Conservation (phyloP, 345 rosid genomes). For the Ceriops zippeliana region DNA sequence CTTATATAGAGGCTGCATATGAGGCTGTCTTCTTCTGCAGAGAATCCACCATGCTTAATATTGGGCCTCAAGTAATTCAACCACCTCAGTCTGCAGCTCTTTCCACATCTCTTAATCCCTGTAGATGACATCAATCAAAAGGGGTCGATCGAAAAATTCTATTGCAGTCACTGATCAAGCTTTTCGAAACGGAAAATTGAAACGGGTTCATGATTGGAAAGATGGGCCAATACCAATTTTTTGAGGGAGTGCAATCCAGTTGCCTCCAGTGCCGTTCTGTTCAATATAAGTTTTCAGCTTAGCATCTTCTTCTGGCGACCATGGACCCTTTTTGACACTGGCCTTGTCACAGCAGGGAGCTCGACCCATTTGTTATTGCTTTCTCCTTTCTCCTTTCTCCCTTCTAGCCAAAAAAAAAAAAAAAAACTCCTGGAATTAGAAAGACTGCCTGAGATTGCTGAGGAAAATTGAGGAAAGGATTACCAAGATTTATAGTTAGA, state of each 20-base stretch:
- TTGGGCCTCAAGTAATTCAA: conserved; percentile 3
- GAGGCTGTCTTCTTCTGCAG: conserved; percentile 17
- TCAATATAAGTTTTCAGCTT: not conserved
- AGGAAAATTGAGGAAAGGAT: not conserved
- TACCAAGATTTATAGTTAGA: not conserved
- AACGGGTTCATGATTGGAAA: not conserved
- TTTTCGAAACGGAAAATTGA: not conserved
- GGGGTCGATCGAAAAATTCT: not conserved
- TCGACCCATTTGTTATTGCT: not conserved
- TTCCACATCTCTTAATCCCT: not conserved
- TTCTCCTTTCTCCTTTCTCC: not conserved
- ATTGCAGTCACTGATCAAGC: not conserved
- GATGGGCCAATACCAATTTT: conserved; percentile 1
- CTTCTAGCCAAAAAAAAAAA: not conserved
- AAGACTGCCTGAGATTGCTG: not conserved
- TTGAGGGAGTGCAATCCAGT: conserved; percentile 2
- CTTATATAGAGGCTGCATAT: conserved; percentile 18
- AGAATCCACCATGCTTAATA: conserved; percentile 16
- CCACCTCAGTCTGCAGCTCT: not conserved
- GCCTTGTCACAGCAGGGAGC: conserved; percentile 3
- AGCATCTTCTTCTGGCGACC: conserved; percentile 2
- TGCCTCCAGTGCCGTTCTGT: not conserved
- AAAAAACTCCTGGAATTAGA: not conserved
- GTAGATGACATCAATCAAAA: not conserved
- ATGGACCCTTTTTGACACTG: conserved; percentile 1